These are phyloP conservation scores for Phytophthora syringae DNA, from an alignment of 352 stramenopile species.

Conservation along the genomic window DNA sequence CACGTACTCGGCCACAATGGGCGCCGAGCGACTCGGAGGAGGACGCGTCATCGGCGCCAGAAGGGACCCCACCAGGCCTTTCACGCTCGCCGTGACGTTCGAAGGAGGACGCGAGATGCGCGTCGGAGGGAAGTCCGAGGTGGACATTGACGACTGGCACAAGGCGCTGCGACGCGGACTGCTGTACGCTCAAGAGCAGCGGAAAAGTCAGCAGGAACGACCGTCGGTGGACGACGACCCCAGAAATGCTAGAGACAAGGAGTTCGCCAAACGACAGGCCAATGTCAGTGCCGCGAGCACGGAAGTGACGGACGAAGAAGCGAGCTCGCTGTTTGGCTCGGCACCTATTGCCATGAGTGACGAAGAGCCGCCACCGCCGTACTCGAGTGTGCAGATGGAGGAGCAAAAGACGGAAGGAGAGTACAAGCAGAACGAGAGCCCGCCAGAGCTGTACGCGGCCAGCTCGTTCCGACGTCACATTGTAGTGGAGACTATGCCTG, in stretches of 20 bases:
- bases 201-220: constrained; percentile 28
- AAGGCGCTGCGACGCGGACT: constrained; percentile 59
- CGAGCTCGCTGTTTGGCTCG: constrained; percentile 35
- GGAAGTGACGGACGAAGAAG: constrained; percentile 34
- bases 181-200: constrained; percentile 43
- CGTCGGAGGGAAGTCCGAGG: constrained; percentile 65
- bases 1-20: constrained; percentile 69
- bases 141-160: constrained; percentile 79
- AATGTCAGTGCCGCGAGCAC: constrained; percentile 22
- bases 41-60: constrained; percentile 62
- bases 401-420: constrained; percentile 31
- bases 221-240: constrained; percentile 35
- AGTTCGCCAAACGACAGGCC: constrained; percentile 42
- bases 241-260: constrained; percentile 27
- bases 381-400: constrained; percentile 26
- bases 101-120: constrained; percentile 71
- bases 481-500: constrained; percentile 58
- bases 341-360: constrained; percentile 12
- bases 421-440: constrained; percentile 31
- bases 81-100: constrained; percentile 69
- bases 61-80: constrained; percentile 61
- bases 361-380: constrained; percentile 23
- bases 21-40: constrained; percentile 49
- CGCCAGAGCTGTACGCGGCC: constrained; percentile 41
- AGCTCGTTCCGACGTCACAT: constrained; percentile 70